Conservation (phyloP, 2,329 filamentous ascomycete species). For the Huntiella moniliformis region DNA sequence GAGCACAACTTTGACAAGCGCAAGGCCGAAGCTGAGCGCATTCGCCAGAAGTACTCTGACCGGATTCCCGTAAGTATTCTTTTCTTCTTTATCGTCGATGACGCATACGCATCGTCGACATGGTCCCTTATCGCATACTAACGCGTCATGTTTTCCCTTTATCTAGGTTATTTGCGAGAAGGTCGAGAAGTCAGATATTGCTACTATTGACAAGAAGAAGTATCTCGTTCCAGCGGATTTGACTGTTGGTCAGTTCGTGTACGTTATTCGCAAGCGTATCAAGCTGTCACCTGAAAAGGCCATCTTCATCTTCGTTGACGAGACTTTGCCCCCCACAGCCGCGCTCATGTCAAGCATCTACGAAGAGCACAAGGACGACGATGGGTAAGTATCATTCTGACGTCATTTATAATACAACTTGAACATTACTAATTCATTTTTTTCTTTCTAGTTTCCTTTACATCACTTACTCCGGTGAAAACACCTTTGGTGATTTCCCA, state of each 20-base stretch:
- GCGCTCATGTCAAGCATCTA: constrained; percentile 99
- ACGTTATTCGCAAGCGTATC: constrained; percentile 98
- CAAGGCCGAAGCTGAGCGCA: constrained; percentile 98
- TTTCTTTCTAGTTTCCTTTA: constrained; percentile 58
- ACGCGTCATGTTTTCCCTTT: neutral
- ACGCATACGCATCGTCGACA: neutral
- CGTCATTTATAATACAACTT: neutral
- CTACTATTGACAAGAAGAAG: constrained; percentile 99
- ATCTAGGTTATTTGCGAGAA: constrained; percentile 94
- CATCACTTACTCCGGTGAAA: constrained; percentile 98
- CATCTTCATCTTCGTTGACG: constrained; percentile 99
- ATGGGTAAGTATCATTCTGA: constrained; percentile 31
- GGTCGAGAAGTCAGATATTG: constrained; percentile 97
- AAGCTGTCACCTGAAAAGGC: constrained; percentile 99
- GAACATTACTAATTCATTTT: neutral
- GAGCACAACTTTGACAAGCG: constrained; percentile 99
- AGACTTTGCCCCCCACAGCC: constrained; percentile 88
- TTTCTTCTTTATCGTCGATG: constrained; percentile 3
- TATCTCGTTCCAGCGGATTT: constrained; percentile 94
- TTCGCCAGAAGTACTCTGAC: constrained; percentile 96
- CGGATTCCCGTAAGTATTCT: constrained; percentile 75
- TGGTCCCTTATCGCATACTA: neutral
- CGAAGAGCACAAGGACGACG: constrained; percentile 88
- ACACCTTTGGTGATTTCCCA: constrained; percentile 60
- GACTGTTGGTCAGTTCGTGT: constrained; percentile 98